Base-by-base conservation (phyloP, 2,329 filamentous ascomycete genomes). In the Botryosphaeria dothidea region DNA sequence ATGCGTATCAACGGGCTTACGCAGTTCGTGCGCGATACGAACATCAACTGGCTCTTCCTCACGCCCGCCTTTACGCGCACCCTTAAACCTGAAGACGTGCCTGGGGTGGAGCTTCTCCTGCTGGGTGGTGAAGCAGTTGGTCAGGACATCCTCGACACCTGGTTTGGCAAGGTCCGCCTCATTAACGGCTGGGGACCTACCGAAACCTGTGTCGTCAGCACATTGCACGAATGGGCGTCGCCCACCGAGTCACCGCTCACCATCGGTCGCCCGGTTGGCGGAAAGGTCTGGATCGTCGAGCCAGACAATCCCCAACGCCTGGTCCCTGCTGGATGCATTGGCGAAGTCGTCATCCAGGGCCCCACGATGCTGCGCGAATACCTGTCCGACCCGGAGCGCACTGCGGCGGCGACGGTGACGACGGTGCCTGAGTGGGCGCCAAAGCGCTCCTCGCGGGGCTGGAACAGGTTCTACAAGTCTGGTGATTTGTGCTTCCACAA, bases 41-140 rank as follows among this genome's bases (percentile, higher is more conserved):
- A 34, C 7, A 72, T 77, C 41, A 77, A 70, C 21, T 68, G 75
- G 45, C 74, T 74, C 5, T 72, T 74, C 17, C 73, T 77, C 74
- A 77, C 76, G 15, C 76, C 76, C 13, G 76, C 75, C 3, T 73
- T 77, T 2, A 74, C 72, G 31, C 69, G 80, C 68, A 74, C 73
- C 2, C 66, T 78, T 5, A 71, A 74, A 15, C 74, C 76, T 1
- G 77, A 76, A 52, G 72, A 75, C 8, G 38, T 81, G 70, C 46
- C 81, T 68, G 63, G 75, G 2, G 70, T 85, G n/a, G 78, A 82
- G 43, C 71, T 69, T 0, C 66, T 77, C 8, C 64, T 73, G 1
- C 66, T 77, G 8, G 72, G 72, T 43, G 75, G 75, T 13, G 75
- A 77, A 51, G 72, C 73, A 1, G 73, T 75, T 69, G 17, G 34